Percentiles rank a stretch among this genome's conserved stretches.
phyloP scores from a whole-genome alignment of 208 protist genomes.

The Trypanosoma caninum region DNA sequence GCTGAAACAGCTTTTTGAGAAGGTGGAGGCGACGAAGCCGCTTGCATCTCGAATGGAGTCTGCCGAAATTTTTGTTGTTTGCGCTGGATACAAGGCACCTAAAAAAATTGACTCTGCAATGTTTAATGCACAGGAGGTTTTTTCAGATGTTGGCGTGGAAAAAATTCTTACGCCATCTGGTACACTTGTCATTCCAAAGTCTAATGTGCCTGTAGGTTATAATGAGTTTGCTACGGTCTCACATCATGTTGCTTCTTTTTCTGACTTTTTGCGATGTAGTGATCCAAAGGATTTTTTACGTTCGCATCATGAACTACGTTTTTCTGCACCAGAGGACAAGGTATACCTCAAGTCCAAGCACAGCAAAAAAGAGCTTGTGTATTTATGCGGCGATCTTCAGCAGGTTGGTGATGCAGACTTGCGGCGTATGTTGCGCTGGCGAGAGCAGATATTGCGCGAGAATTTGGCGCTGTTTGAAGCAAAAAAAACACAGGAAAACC shows the following conservation, averaged over 20 bases:
- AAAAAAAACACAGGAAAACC: slow-evolving; percentile 10
- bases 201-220: slow-evolving; percentile 87
- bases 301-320: slow-evolving; percentile 86
- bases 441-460: slow-evolving; percentile 78
- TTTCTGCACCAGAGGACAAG: slow-evolving; percentile 82
- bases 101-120: slow-evolving; percentile 95
- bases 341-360: slow-evolving; percentile 62
- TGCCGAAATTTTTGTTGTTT: slow-evolving; percentile 99
- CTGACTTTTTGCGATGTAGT: slow-evolving; percentile 88
- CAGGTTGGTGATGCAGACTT: slow-evolving; percentile 94
- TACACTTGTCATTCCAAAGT: slow-evolving; percentile 65
- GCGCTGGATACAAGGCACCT: slow-evolving; percentile 95
- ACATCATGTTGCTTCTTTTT: slow-evolving; percentile 69
- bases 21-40: slow-evolving; percentile 98
- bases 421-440: slow-evolving; percentile 93
- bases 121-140: slow-evolving; percentile 95
- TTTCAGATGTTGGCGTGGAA: slow-evolving; percentile 92
- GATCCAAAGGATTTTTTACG: slow-evolving; percentile 90
- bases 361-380: slow-evolving; percentile 92
- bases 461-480: slow-evolving; percentile 25
- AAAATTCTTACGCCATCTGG: slow-evolving; percentile 75
- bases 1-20: slow-evolving; percentile 97
- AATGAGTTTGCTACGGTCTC: slow-evolving; percentile 87
- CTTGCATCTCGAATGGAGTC: slow-evolving; percentile 96
- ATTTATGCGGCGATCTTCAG: slow-evolving; percentile 91